Conservation (phyloP, 129 eudicot genomes). For the Flaveria ramosissima region DNA sequence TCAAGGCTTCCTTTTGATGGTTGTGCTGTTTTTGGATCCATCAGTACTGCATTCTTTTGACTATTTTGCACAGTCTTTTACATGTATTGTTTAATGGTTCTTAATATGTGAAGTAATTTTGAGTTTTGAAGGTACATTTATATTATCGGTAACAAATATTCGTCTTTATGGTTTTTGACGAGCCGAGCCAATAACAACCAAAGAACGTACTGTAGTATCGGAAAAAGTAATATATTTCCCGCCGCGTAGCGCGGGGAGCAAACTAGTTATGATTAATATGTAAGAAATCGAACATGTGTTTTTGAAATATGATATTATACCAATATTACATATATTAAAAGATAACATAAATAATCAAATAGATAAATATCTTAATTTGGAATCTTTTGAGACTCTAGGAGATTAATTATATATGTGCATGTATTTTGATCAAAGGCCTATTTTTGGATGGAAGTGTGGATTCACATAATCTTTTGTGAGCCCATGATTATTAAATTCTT, state of each 20-base stretch:
- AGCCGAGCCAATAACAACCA: no score
- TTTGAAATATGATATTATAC: no score
- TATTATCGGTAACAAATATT: no score
- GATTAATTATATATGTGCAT: conserved; percentile 1
- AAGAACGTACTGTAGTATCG: no score
- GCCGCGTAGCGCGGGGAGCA: no score
- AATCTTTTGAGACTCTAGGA: not conserved
- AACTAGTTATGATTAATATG: no score
- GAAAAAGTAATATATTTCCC: no score
- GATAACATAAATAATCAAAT: no score
- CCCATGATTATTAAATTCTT: not conserved
- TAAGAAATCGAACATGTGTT: no score
- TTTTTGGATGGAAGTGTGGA: conserved; percentile 9
- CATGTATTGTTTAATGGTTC: not conserved
- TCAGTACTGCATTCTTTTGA: conserved; percentile 16
- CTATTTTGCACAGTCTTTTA: not conserved
- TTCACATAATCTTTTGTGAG: not conserved
- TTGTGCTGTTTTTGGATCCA: conserved; percentile 8
- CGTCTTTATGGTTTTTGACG: no score
- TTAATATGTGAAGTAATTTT: not conserved
- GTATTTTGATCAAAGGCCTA: not conserved
- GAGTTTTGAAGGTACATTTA: no score
- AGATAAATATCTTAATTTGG: not conserved
- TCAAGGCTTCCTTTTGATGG: conserved; percentile 10
- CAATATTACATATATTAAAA: no score